Evolutionary conservation across 768 basidiomycete species (phyloP).

Genomic region (Leccinum obscurum): DNA sequence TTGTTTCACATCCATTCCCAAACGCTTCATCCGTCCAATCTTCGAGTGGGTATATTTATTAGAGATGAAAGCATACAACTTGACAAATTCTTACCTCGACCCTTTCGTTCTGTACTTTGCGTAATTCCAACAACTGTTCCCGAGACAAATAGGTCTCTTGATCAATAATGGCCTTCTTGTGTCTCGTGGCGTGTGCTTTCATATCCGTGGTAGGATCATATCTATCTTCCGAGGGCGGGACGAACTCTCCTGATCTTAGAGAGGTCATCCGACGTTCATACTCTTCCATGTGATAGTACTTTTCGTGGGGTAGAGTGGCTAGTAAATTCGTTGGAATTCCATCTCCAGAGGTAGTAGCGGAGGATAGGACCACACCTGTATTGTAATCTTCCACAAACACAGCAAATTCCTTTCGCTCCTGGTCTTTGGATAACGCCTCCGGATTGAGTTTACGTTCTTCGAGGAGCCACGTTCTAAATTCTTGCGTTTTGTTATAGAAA

Average conservation of each 20-base stretch:
- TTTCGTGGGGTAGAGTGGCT: conserved; percentile 94
- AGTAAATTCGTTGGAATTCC: background rate
- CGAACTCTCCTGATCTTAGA: conserved; percentile 78
- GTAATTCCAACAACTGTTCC: conserved; percentile 79
- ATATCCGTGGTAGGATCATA: conserved; percentile 89
- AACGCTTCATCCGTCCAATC: conserved; percentile 79
- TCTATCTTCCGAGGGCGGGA: conserved; percentile 66
- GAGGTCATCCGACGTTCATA: conserved; percentile 86
- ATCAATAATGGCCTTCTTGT: conserved; percentile 68
- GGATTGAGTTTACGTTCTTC: conserved; percentile 92
- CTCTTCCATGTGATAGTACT: conserved; percentile 88
- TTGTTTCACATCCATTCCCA: conserved; percentile 87
- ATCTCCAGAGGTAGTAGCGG: background rate
- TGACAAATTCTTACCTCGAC: conserved; percentile 54
- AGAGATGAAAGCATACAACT: background rate
- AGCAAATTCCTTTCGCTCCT: conserved; percentile 81
- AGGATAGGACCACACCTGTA: conserved; percentile 50
- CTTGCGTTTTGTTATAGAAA: conserved; percentile 77
- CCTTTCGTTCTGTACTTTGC: conserved; percentile 84
- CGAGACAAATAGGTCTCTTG: conserved; percentile 73
- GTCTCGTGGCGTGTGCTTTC: conserved; percentile 67
- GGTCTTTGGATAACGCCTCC: conserved; percentile 83
- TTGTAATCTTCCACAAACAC: conserved; percentile 84
- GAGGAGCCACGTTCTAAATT: conserved; percentile 91
- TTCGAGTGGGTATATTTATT: conserved; percentile 24